Conservation (phyloP, 495 filamentous ascomycete species). For the Diplogelasinospora grovesii region DNA sequence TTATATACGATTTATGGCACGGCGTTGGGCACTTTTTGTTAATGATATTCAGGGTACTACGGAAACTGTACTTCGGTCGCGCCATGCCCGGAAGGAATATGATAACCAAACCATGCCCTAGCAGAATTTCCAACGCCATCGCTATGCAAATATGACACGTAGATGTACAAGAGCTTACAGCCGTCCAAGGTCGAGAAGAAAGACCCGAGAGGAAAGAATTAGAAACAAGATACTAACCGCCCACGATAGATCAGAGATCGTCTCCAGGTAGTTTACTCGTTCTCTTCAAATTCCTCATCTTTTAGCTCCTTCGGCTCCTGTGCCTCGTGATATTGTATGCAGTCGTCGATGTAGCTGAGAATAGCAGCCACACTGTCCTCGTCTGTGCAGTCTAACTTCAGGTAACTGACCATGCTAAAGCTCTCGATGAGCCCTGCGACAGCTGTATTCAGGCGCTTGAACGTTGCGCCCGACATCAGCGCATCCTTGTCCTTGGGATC, state of each 20-base stretch:
- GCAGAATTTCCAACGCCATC: conserved; percentile 38
- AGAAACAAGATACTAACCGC: too few species aligned
- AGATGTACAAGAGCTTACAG: too few species aligned
- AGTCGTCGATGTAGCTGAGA: conserved; percentile 96
- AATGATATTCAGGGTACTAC: too few species aligned
- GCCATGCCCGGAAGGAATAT: too few species aligned
- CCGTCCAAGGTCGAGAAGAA: too few species aligned
- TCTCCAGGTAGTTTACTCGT: too few species aligned
- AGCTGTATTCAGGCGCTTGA: conserved; percentile 71
- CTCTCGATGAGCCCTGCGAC: conserved; percentile 88
- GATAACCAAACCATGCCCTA: conserved; percentile 4
- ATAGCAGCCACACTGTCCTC: conserved; percentile 89
- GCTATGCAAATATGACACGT: conserved; percentile 37
- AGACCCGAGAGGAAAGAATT: too few species aligned
- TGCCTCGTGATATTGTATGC: conserved; percentile 91
- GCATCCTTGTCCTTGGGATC: conserved; percentile 56
- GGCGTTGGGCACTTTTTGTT: too few species aligned
- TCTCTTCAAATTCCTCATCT: conserved; percentile 64
- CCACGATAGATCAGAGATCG: too few species aligned
- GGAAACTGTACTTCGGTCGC: too few species aligned
- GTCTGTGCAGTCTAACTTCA: conserved; percentile 82
- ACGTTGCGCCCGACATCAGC: conserved; percentile 72
- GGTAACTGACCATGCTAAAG: conserved; percentile 95
- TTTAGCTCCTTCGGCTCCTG: conserved; percentile 86
- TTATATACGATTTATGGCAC: background rate